Evolutionary conservation across 2,329 filamentous ascomycete species (phyloP).

Genomic region (Atkinsonella texensis): DNA sequence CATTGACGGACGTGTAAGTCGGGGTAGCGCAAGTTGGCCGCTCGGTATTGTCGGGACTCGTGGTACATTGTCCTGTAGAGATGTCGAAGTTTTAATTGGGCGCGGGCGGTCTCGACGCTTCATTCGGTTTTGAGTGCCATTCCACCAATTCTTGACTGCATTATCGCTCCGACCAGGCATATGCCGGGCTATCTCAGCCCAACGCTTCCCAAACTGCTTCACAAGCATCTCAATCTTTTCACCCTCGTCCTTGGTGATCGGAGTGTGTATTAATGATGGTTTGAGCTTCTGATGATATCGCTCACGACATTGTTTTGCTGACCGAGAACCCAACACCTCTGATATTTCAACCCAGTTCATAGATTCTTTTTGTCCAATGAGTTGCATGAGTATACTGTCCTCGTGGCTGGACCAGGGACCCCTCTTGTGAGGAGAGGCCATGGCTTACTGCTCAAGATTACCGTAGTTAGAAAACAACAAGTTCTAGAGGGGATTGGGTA

Average conservation of each 20-base stretch:
- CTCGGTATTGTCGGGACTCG: background rate
- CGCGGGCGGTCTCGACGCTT: conserved; percentile 25
- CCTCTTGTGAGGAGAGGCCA: conserved; percentile 28
- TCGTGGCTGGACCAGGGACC: conserved; percentile 77
- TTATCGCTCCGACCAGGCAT: conserved; percentile 85
- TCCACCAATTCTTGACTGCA: conserved; percentile 97
- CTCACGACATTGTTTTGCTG: conserved; percentile 91
- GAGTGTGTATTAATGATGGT: conserved; percentile 58
- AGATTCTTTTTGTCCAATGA: conserved; percentile 60
- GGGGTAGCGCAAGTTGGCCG: background rate
- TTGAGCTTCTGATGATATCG: conserved; percentile 91
- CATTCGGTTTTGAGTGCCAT: conserved; percentile 78
- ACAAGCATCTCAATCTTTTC: conserved; percentile 67
- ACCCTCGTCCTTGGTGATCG: conserved; percentile 61
- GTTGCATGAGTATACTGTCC: conserved; percentile 56
- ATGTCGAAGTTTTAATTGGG: no score
- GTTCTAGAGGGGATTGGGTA: no score
- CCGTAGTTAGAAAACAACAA: no score
- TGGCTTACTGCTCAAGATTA: background rate
- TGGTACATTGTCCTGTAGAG: background rate
- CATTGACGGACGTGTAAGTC: background rate
- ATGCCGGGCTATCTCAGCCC: conserved; percentile 82
- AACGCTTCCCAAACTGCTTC: conserved; percentile 66
- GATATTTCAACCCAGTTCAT: conserved; percentile 89
- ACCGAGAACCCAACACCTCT: conserved; percentile 59